A percentile compares a stretch with the other conserved stretches of the same genome.
Evolutionary conservation across 139 green algal genomes (phyloP).

Genomic region (Picochlorum sp.): DNA sequence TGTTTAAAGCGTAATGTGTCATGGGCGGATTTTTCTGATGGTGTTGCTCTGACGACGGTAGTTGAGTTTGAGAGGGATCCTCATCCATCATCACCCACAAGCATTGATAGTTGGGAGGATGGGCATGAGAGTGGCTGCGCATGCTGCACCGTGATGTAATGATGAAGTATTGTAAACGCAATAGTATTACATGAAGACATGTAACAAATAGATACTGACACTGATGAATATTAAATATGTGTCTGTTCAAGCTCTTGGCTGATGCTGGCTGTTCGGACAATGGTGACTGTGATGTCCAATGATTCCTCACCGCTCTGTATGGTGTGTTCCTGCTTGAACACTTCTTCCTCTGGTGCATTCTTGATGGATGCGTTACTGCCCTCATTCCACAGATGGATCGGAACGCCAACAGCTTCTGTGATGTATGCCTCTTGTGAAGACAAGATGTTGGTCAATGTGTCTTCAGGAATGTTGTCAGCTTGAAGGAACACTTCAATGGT

Average conservation of each 20-base stretch:
- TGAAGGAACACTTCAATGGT: slow-evolving; percentile 59
- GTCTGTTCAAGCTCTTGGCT: neutral
- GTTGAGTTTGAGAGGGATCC: slow-evolving; percentile 5
- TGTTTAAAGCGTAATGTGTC: slow-evolving; percentile 7
- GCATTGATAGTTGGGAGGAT: slow-evolving; percentile 6
- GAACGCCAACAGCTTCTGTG: neutral
- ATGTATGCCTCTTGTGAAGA: neutral
- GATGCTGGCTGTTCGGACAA: too few relatives aligned
- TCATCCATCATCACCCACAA: neutral
- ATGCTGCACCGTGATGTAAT: neutral
- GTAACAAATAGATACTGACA: neutral
- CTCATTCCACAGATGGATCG: neutral
- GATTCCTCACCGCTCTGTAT: neutral
- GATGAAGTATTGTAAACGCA: neutral
- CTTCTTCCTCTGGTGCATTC: too few relatives aligned
- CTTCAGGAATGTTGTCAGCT: neutral
- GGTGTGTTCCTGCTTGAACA: too few relatives aligned
- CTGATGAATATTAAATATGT: neutral
- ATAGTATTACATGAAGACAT: neutral
- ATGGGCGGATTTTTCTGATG: slow-evolving; percentile 13
- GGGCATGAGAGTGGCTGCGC: slow-evolving; percentile 1
- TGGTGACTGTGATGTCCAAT: too few relatives aligned
- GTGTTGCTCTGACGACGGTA: neutral
- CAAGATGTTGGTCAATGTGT: slow-evolving; percentile 4
- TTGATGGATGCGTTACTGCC: too few relatives aligned